Evolutionary conservation across 257 asterid species (phyloP).

Genomic region (Plantago major): DNA sequence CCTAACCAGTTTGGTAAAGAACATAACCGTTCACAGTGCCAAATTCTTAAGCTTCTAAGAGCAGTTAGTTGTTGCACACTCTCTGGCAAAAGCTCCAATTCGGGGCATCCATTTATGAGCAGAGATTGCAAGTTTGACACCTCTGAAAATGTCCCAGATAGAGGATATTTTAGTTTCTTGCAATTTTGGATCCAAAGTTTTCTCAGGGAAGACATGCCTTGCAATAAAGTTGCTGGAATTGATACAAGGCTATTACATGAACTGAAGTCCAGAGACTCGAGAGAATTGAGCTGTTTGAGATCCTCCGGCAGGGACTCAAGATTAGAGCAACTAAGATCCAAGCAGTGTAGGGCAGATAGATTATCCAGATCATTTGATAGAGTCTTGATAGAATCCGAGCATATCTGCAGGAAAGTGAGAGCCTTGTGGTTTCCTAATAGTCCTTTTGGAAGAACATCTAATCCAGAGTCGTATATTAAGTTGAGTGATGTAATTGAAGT

Average conservation of each 20-base stretch:
- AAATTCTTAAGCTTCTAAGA: not conserved
- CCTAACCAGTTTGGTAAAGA: constrained; percentile 22
- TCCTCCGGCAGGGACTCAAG: constrained; percentile 11
- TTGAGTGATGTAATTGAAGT: constrained; percentile 11
- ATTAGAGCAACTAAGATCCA: not conserved
- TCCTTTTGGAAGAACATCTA: constrained; percentile 16
- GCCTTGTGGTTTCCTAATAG: constrained; percentile 9
- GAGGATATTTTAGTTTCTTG: constrained; percentile 11
- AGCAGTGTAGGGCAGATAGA: constrained; percentile 5
- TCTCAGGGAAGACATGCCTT: constrained; percentile 12
- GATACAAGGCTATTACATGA: not conserved
- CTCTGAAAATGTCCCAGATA: constrained; percentile 15
- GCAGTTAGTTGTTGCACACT: constrained; percentile 16
- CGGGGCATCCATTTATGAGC: not conserved
- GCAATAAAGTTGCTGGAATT: constrained; percentile 19
- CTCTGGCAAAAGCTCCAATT: constrained; percentile 18
- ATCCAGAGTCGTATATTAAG: not conserved
- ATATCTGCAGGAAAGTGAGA: not conserved
- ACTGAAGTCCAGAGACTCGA: constrained; percentile 3
- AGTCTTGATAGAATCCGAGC: not conserved
- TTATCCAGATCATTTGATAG: constrained; percentile 16
- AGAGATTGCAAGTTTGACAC: not conserved
- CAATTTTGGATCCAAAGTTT: not conserved
- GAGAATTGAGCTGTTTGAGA: constrained; percentile 10
- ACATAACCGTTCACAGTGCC: not conserved